Evolutionary conservation across 768 basidiomycete genomes (phyloP).

Genomic region (Mycena galericulata): DNA sequence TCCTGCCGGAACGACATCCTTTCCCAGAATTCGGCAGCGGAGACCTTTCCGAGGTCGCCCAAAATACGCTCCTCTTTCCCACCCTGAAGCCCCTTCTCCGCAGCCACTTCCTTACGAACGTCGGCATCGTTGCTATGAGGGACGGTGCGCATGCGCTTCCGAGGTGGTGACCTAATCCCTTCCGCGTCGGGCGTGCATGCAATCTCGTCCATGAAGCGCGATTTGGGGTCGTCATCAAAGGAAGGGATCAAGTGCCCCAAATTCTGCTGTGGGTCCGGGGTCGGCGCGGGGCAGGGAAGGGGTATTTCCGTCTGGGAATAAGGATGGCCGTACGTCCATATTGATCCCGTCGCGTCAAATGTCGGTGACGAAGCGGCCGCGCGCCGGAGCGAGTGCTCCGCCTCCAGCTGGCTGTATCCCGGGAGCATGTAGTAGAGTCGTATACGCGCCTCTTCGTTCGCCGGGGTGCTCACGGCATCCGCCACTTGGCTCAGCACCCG

Average conservation of each 20-base stretch:
- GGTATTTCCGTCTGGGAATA: slow-evolving; percentile 68
- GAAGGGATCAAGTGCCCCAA: slow-evolving; percentile 86
- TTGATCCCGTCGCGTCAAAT: slow-evolving; percentile 28
- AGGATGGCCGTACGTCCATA: slow-evolving; percentile 87
- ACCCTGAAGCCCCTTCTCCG: slow-evolving; percentile 40
- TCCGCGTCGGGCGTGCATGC: slow-evolving; percentile 76
- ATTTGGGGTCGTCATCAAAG: slow-evolving; percentile 98
- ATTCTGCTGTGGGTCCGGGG: slow-evolving; percentile 48
- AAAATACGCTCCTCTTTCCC: slow-evolving; percentile 53
- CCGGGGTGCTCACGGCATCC: slow-evolving; percentile 48
- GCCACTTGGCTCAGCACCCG: slow-evolving; percentile 72
- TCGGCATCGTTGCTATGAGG: slow-evolving; percentile 39
- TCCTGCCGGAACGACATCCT: slow-evolving; percentile 97
- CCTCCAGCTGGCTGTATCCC: slow-evolving; percentile 76
- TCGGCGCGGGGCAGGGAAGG: slow-evolving; percentile 54
- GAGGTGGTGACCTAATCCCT: slow-evolving; percentile 68
- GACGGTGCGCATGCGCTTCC: slow-evolving; percentile 63
- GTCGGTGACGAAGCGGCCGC: slow-evolving; percentile 41
- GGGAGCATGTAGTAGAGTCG: slow-evolving; percentile 76
- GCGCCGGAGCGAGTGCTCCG: slow-evolving; percentile 64
- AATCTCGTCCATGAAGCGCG: slow-evolving; percentile 93
- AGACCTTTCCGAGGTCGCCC: slow-evolving; percentile 71
- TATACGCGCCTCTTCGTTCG: slow-evolving; percentile 44
- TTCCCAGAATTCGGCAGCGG: slow-evolving; percentile 93
- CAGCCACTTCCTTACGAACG: slow-evolving; percentile 37